Evolutionary conservation across 257 asterid species (phyloP).

Genomic region (Solanum gandarillasii): DNA sequence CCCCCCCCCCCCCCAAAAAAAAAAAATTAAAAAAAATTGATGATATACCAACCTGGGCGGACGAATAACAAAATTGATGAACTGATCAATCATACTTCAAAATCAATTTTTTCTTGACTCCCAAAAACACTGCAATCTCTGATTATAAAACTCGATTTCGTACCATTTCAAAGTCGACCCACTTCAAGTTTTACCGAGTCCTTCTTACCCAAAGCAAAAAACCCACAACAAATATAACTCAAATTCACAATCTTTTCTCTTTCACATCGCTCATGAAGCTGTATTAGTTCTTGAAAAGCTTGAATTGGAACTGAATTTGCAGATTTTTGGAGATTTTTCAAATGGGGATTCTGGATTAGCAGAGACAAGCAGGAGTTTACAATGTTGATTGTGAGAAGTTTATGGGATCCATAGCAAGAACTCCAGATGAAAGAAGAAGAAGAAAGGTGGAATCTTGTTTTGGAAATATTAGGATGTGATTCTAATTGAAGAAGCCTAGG

Average conservation of each 20-base stretch:
- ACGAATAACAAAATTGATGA: conserved; percentile 90
- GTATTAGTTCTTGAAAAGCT: not conserved
- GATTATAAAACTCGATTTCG: not conserved
- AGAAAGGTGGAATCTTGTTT: not conserved
- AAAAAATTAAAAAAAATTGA: not conserved
- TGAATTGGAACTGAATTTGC: not conserved
- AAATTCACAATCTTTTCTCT: not conserved
- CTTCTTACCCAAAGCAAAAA: not conserved
- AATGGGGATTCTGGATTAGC: not conserved
- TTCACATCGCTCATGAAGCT: not conserved
- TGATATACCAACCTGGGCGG: conserved; percentile 68
- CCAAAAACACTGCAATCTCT: not conserved
- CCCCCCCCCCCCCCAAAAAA: too few relatives aligned
- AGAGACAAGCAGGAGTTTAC: not conserved
- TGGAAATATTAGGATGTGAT: not conserved
- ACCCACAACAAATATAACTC: not conserved
- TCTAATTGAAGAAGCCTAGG: not conserved
- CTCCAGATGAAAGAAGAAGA: not conserved
- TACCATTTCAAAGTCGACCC: not conserved
- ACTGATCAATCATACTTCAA: conserved; percentile 81
- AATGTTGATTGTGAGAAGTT: not conserved
- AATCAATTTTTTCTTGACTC: not conserved
- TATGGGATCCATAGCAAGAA: not conserved
- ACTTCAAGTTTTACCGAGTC: not conserved
- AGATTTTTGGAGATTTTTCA: not conserved